These are phyloP conservation scores for Leucocoprinus sp. DNA, from an alignment of 768 basidiomycete genomes.

Conservation along the genomic window DNA sequence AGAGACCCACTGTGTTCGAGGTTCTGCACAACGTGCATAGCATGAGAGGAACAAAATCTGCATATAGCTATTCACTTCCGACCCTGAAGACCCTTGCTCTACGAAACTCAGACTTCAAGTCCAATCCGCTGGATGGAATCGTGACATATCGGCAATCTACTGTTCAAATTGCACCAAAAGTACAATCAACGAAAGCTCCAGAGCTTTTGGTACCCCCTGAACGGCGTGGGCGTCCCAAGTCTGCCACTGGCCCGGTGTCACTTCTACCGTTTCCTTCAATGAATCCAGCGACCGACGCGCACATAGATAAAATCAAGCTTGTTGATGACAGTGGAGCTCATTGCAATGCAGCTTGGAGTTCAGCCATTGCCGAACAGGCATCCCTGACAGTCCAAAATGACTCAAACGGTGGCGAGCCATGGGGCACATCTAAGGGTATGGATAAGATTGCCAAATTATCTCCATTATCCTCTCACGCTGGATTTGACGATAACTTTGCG, in stretches of 20 bases:
- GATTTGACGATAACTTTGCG: constrained; percentile 65
- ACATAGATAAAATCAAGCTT: constrained; percentile 18
- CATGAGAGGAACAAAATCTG: constrained; percentile 81
- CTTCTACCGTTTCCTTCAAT: neutral
- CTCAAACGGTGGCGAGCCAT: constrained; percentile 28
- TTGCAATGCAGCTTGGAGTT: constrained; percentile 9
- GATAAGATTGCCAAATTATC: constrained; percentile 8
- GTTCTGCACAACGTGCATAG: constrained; percentile 75
- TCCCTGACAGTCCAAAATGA: neutral
- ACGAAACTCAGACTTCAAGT: constrained; percentile 21
- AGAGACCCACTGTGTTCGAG: constrained; percentile 85
- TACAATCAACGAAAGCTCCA: neutral
- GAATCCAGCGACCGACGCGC: neutral
- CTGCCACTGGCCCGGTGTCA: neutral
- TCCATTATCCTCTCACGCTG: constrained; percentile 16
- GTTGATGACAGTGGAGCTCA: constrained; percentile 29
- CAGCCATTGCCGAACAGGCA: constrained; percentile 1
- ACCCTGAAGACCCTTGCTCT: constrained; percentile 39
- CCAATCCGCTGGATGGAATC: constrained; percentile 17
- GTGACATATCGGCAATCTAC: constrained; percentile 8
- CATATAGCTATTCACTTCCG: constrained; percentile 59
- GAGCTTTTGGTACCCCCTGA: neutral
- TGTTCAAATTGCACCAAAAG: constrained; percentile 4
- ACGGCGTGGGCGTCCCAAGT: constrained; percentile 8
- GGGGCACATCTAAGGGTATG: constrained; percentile 24